Base-by-base conservation (phyloP, 2,329 filamentous ascomycete species). In the Dactylella cylindrospora region DNA sequence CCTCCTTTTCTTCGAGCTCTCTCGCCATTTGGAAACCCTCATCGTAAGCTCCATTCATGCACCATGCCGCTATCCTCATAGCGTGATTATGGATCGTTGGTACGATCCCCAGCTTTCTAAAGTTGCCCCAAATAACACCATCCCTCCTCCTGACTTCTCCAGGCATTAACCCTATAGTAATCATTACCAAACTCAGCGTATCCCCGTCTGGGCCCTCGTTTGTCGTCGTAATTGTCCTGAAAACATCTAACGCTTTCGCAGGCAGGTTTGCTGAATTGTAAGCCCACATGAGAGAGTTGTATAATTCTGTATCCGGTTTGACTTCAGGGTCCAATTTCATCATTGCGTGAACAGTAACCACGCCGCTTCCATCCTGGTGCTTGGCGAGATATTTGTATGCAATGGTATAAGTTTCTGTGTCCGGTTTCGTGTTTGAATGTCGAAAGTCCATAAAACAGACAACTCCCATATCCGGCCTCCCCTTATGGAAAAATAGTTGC, bases 391-490 rank as follows among this genome's bases (percentile, higher is more conserved):
- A 88, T 60, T 87, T 81, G 54, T 97, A 85, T 64, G 84, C 90
- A 26, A 79, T 75, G 2, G 88, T 79, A 70, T 98, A 98, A 3
- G 86, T 86, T 36, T 88, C 83, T 7, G 80, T 73, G 2, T 78
- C 84, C 0, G 93, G 89, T 17, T 82, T 80, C 1, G 76, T 74
- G 2, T 75, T 74, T 19, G 79, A 77, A 66, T 90, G 84, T n/a
- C 90, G 86, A 90, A 97, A 97, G 71, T 96, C 88, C 10, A 87
- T 87, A 73, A 98, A 96, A 26, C 95, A 83, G 64, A 90, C 79
- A 39, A 83, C 83, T 2, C 88, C 90, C 80, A 96, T 90, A 69
- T 97, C 90, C 9, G 88, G 79, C 8, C 90, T 83, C 22, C 81
- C 79, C 31, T 89, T 84, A 5, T 78, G 75, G 70, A 94, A 95